These are phyloP conservation scores for Sphaerulina musiva DNA, from an alignment of 2,329 filamentous ascomycete species.

Conservation along the genomic window DNA sequence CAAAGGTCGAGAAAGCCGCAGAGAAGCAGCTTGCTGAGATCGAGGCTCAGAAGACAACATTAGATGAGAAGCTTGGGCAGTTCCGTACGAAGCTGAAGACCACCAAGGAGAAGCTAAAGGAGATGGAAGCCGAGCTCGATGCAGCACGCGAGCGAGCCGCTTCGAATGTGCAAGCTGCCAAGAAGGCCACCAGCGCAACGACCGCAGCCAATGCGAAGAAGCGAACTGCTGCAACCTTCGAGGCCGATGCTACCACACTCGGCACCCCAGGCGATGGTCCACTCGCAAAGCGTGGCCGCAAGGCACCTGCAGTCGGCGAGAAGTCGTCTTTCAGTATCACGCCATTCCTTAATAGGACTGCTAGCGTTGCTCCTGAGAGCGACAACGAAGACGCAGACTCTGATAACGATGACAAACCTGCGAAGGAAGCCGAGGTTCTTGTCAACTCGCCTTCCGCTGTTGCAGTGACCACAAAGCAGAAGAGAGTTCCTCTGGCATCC, in stretches of 20 bases:
- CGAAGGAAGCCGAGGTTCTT: constrained; percentile 24
- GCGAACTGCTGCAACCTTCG: constrained; percentile 40
- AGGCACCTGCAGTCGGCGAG: constrained; percentile 60
- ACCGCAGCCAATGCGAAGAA: constrained; percentile 32
- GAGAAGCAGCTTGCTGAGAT: constrained; percentile 55
- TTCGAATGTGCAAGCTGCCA: constrained; percentile 33
- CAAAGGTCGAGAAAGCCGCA: constrained; percentile 47
- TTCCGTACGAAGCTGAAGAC: constrained; percentile 63
- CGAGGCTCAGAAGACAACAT: constrained; percentile 55
- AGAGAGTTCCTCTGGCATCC: constrained; percentile 40
- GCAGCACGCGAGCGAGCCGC: constrained; percentile 35
- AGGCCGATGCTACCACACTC: constrained; percentile 43
- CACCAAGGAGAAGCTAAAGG: constrained; percentile 67
- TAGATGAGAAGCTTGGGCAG: constrained; percentile 65
- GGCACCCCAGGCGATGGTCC: constrained; percentile 46
- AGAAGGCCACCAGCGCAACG: constrained; percentile 32
- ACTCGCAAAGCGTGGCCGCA: constrained; percentile 42
- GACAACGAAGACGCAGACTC: constrained; percentile 34
- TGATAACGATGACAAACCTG: constrained; percentile 20
- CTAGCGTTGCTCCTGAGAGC: constrained; percentile 46
- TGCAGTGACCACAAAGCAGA: constrained; percentile 26
- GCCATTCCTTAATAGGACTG: constrained; percentile 77
- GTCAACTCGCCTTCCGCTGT: constrained; percentile 25
- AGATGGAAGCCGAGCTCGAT: constrained; percentile 49
- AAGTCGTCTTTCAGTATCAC: constrained; percentile 93